These are phyloP conservation scores for Metschnikowia baotianmanensis DNA, from an alignment of 805 yeast genomes.

Conservation along the genomic window DNA sequence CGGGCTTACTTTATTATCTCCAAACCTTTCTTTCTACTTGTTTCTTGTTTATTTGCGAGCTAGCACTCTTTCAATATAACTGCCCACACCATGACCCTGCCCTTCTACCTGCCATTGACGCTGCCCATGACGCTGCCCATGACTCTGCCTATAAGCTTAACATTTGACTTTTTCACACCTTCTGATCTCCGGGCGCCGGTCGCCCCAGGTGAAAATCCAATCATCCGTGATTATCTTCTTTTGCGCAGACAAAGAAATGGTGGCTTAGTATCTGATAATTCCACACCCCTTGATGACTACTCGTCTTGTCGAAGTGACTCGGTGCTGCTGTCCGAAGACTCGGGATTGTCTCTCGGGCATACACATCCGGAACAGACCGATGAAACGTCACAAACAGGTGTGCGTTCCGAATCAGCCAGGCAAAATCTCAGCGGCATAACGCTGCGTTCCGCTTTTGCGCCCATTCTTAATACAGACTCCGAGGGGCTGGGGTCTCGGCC, in stretches of 20 bases:
- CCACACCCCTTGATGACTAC: not conserved
- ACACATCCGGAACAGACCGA: not conserved
- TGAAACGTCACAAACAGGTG: not conserved
- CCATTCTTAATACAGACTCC: conserved; percentile 2
- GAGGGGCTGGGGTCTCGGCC: not conserved
- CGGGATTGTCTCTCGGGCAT: conserved; percentile 1
- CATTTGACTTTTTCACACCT: not conserved
- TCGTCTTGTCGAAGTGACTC: conserved; percentile 2
- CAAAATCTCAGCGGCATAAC: not conserved
- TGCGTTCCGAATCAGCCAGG: not conserved
- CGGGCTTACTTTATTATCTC: too few relatives aligned
- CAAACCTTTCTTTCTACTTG: too few relatives aligned
- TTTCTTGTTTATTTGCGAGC: too few relatives aligned
- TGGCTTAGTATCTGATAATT: not conserved
- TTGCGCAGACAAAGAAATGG: conserved; percentile 1
- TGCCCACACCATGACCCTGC: too few relatives aligned
- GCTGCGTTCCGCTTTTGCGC: not conserved
- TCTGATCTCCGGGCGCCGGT: too few relatives aligned
- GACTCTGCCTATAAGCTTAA: too few relatives aligned
- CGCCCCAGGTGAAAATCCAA: conserved; percentile 1
- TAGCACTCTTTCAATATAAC: too few relatives aligned
- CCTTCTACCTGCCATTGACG: too few relatives aligned
- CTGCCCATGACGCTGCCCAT: not conserved
- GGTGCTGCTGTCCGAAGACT: conserved; percentile 3
- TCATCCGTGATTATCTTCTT: conserved; percentile 5